Conservation (phyloP, 768 basidiomycete species). For the Boletus coccyginus region DNA sequence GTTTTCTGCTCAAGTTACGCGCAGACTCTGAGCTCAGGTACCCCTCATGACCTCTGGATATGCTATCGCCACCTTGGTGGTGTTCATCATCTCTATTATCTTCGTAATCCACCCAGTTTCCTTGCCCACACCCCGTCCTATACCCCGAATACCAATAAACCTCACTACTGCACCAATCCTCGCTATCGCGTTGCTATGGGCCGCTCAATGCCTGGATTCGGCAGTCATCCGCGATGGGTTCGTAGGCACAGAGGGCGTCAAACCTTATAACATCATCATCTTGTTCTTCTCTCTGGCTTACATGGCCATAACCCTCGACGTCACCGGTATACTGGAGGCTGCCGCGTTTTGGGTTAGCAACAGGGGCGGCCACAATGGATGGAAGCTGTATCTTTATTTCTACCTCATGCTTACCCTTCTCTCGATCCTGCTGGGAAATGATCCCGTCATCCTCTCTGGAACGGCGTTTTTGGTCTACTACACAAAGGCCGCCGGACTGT, state of each 20-base stretch:
- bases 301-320: conserved; percentile 88
- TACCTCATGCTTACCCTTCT: conserved; percentile 77
- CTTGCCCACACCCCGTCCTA: conserved; percentile 36
- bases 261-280: conserved; percentile 90
- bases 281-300: conserved; percentile 91
- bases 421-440: conserved; percentile 83
- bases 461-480: conserved; percentile 90
- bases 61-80: conserved; percentile 48
- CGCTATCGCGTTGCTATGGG: conserved; percentile 53
- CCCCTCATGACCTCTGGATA: conserved; percentile 41
- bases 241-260: conserved; percentile 72
- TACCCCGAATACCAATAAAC: conserved; percentile 38
- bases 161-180: conserved; percentile 53
- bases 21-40: neutral
- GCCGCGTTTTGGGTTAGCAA: conserved; percentile 89
- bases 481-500: conserved; percentile 52
- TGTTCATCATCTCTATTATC: conserved; percentile 51
- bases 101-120: conserved; percentile 48
- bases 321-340: conserved; percentile 81
- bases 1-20: neutral
- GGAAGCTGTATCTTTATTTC: conserved; percentile 72
- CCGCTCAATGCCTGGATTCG: conserved; percentile 46
- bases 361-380: conserved; percentile 68
- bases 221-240: conserved; percentile 69
- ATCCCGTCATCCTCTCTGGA: conserved; percentile 89